These are phyloP conservation scores for Schoenoplectus triqueter DNA, from an alignment of 202 grass and related monocot genomes.

Conservation along the genomic window DNA sequence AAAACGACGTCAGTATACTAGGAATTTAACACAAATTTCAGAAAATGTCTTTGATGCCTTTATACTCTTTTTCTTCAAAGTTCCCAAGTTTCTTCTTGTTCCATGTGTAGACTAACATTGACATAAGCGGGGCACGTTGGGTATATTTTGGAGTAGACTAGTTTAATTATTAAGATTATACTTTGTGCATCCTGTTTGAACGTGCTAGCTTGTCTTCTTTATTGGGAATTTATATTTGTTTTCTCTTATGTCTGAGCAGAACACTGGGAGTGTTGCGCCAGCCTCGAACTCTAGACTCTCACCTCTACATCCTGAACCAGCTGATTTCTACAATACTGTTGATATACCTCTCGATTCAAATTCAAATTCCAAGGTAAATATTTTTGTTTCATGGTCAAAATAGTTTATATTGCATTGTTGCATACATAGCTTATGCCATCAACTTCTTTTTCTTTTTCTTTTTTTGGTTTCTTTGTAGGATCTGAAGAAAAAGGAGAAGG, in stretches of 20 bases:
- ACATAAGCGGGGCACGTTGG: neutral
- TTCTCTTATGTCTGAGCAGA: constrained; percentile 46
- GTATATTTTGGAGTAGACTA: neutral
- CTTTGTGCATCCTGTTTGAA: too few species aligned
- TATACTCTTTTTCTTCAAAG: neutral
- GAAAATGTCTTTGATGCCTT: neutral
- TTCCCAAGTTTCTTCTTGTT: neutral
- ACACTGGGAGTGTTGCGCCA: constrained; percentile 63
- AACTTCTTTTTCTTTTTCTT: neutral
- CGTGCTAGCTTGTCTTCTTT: neutral
- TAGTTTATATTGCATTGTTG: neutral
- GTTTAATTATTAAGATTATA: too few species aligned
- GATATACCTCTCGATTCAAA: constrained; percentile 80
- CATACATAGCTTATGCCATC: constrained; percentile 1
- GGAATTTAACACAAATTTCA: neutral
- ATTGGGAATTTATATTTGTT: constrained; percentile 29
- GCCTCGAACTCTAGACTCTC: constrained; percentile 79
- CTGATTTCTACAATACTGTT: constrained; percentile 84
- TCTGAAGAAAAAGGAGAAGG: constrained; percentile 87
- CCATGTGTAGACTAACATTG: neutral
- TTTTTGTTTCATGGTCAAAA: neutral
- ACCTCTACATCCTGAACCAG: constrained; percentile 83
- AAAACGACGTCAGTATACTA: neutral
- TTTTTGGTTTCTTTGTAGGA: constrained; percentile 53
- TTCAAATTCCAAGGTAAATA: constrained; percentile 36